These are phyloP conservation scores for Clarireedia monteithiana DNA, from an alignment of 2,329 filamentous ascomycete genomes.

Conservation along the genomic window DNA sequence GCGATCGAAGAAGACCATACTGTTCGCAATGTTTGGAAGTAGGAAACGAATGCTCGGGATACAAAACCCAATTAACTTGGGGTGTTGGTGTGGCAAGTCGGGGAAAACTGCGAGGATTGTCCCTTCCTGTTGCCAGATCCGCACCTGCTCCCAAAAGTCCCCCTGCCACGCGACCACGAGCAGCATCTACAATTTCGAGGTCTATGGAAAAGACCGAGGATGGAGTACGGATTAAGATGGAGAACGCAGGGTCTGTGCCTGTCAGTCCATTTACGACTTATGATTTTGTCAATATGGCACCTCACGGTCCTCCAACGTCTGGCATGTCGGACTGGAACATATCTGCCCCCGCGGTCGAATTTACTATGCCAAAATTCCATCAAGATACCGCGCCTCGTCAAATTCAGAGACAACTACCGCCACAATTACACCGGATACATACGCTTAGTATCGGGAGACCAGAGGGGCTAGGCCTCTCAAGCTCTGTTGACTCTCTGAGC, in stretches of 20 bases:
- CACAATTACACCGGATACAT: slow-evolving; percentile 44
- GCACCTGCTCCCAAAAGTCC: slow-evolving; percentile 36
- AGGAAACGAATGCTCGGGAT: slow-evolving; percentile 88
- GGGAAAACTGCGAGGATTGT: slow-evolving; percentile 86
- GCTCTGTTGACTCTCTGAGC: slow-evolving; percentile 45
- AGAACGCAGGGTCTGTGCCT: slow-evolving; percentile 18
- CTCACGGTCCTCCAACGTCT: slow-evolving; percentile 20
- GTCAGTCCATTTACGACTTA: slow-evolving; percentile 30
- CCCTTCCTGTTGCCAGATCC: slow-evolving; percentile 60
- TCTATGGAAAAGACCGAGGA: slow-evolving; percentile 18
- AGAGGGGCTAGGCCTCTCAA: slow-evolving; percentile 24
- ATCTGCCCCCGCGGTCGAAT: slow-evolving; percentile 23
- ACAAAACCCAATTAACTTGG: slow-evolving; percentile 96
- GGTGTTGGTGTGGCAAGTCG: slow-evolving; percentile 91
- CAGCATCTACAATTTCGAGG: slow-evolving; percentile 21
- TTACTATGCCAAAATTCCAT: slow-evolving; percentile 7
- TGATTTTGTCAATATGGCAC: slow-evolving; percentile 34
- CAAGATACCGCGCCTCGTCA: slow-evolving; percentile 20
- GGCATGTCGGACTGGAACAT: slow-evolving; percentile 29
- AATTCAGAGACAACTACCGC: slow-evolving; percentile 30
- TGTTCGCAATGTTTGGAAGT: slow-evolving; percentile 90
- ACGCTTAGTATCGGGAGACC: slow-evolving; percentile 36
- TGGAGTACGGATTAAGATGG: slow-evolving; percentile 28
- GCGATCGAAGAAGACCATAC: slow-evolving; percentile 86
- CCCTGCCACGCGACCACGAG: slow-evolving; percentile 22